Evolutionary conservation across 1,284 basidiomycete species (phyloP), one percentile per base, ranked within the genome.

Genomic region (Rhodotorula sp.): DNA sequence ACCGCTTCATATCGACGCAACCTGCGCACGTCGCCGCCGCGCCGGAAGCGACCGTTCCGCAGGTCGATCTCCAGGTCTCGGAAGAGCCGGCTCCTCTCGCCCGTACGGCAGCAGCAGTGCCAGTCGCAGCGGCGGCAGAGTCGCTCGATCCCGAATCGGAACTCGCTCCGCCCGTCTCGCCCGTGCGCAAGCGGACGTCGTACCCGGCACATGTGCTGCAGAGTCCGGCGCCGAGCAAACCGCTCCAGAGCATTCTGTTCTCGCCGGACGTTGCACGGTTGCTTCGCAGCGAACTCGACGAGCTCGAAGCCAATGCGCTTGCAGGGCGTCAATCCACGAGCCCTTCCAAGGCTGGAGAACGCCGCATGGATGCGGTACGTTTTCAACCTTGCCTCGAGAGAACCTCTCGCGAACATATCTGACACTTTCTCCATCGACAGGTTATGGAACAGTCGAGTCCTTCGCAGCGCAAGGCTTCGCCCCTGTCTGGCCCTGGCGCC

Each of bases 221-320:
- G n/a, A 71, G 69, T 0, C 74, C 74, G 4, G 66, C 53, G 5
- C 67, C 74, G 14, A 69, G 71, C 24, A 58, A 60, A 46, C 64
- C 57, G 22, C 62, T 48, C 2, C 22, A 61, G 49, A 68, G 73
- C 64, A 61, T 70, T 14, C 58, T 75, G 48, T 69, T 71, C 51
- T 71, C 69, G 22, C 74, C 72, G 8, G 71, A 75, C 15, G 69
- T 75, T 24, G 72, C 71, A 14, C 60, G 64, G 17, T 49, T 75
- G 26, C 62, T 75, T 20, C 44, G 67, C 22, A 75, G 71, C 51
- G 74, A 75, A 56, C 62, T 75, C 37, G 66, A 73, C 53, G 64
- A 75, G 62, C 62, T 75, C 60, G 67, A 75, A 46, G 70, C 73
- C 14, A 72, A 67, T n/a, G 69, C 66, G 55, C 17, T 62, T 14